Conservation (phyloP, 768 basidiomycete genomes). For the Phanerodontia chrysosporium region DNA sequence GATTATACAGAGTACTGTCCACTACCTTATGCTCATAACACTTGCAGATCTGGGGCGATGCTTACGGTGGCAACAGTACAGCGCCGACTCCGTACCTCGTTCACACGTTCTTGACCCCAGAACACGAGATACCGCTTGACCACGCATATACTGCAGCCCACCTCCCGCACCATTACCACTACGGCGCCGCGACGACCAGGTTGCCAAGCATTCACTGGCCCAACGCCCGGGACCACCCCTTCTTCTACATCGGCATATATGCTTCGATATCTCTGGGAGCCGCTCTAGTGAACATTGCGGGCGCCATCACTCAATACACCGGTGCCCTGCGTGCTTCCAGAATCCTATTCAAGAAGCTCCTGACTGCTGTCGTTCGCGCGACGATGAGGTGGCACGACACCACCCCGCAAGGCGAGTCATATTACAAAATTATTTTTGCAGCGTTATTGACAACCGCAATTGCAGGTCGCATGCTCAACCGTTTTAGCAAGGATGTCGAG, state of each 20-base stretch:
- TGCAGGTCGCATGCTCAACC: constrained; percentile 77
- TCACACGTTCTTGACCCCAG: constrained; percentile 19
- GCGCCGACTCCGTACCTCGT: constrained; percentile 14
- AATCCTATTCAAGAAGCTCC: constrained; percentile 43
- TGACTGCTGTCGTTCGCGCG: constrained; percentile 69
- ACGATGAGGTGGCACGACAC: constrained; percentile 86
- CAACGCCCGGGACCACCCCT: constrained; percentile 51
- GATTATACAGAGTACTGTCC: neutral
- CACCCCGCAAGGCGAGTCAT: constrained; percentile 64
- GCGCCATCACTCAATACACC: constrained; percentile 52
- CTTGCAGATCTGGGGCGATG: constrained; percentile 63
- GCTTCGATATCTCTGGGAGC: constrained; percentile 52
- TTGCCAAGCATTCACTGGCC: constrained; percentile 29
- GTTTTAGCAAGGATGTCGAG: constrained; percentile 85
- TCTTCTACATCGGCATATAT: constrained; percentile 71
- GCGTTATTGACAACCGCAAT: neutral
- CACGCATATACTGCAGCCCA: constrained; percentile 22
- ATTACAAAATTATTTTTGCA: neutral
- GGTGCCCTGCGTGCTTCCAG: constrained; percentile 44
- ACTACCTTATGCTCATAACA: neutral
- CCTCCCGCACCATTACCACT: constrained; percentile 16
- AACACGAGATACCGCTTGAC: constrained; percentile 23
- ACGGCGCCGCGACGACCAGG: neutral
- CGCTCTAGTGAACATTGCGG: constrained; percentile 42
- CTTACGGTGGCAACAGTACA: constrained; percentile 34